Base-by-base conservation (phyloP, 2,329 filamentous ascomycete species). In the Aureobasidium subglaciale region DNA sequence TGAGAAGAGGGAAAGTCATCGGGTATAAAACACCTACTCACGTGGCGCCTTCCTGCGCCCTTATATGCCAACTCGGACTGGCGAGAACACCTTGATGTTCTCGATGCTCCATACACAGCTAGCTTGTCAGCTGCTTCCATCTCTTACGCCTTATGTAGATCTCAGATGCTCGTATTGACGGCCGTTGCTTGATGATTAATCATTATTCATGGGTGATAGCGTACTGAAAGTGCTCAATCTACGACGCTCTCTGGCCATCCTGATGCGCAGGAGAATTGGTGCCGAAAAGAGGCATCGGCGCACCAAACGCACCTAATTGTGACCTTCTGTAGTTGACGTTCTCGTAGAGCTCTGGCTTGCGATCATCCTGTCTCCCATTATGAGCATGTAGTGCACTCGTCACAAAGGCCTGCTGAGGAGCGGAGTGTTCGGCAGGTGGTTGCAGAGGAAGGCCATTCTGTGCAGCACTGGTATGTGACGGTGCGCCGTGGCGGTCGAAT, bases 331-430 rank as follows among this genome's bases (percentile, higher is more conserved):
- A 66, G 15, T 62, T 57, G 11, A 58, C 53, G 25, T 56, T 61
- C 2, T 60, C 56, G 45, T 62, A 64, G 3, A 59, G 56, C 8
- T 65, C 63, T 18, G 56, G 48, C 46, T 57, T 59, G n/a, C 56
- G 59, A 22, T 59, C 62, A 8, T 58, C 58, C 15, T 46, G 55
- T 34, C 60, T 59, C 11, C 16, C 35, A n/a, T 46, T 46, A 16
- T 56, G 54, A 18, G 55, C 16, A 38, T 66, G 63, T 25, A 67
- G 32, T 18, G 64, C 62, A 24, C 60, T 64, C 20, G 64, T 62
- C 24, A 63, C 60, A 25, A 65, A 65, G 2, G 56, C 48, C 49
- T 64, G 64, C 40, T 62, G 61, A 37, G 63, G 59, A 16, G 59
- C 60, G 2, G 60, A 60, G 13, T 53, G 20, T 27, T 64, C 63